Evolutionary conservation across 2,329 filamentous ascomycete species (phyloP).

Genomic region (Chaetomium sp.): DNA sequence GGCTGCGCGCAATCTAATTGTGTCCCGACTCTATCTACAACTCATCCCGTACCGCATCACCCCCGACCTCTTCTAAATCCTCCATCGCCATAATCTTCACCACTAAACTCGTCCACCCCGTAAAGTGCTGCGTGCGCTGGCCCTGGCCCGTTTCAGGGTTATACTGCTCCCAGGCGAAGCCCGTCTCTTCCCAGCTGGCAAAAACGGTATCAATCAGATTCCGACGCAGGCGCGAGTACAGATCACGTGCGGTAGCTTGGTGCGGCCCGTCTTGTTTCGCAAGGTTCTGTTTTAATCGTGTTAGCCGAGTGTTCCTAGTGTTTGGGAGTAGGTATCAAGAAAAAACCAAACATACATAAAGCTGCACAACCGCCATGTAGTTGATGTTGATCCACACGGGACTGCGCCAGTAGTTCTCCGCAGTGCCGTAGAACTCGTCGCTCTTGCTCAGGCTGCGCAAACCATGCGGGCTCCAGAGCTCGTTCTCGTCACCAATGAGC

Average conservation of each 20-base stretch:
- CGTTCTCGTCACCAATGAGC: conserved; percentile 69
- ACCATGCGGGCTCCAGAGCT: conserved; percentile 88
- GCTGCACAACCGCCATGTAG: conserved; percentile 73
- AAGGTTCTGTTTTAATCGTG: conserved; percentile 44
- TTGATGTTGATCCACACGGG: conserved; percentile 97
- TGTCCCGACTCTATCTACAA: conserved; percentile 29
- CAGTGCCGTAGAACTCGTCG: conserved; percentile 78
- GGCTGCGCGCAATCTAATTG: no score
- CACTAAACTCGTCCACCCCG: conserved; percentile 96
- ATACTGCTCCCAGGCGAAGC: conserved; percentile 98
- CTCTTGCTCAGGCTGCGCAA: conserved; percentile 81
- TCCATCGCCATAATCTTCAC: conserved; percentile 98
- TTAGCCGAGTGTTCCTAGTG: neutral
- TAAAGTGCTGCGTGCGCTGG: conserved; percentile 97
- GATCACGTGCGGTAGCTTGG: conserved; percentile 57
- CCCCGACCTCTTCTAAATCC: conserved; percentile 43
- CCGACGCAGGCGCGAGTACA: conserved; percentile 70
- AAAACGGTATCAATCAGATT: conserved; percentile 89
- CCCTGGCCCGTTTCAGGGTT: conserved; percentile 86
- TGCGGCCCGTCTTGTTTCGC: conserved; percentile 62
- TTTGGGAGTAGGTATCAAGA: neutral
- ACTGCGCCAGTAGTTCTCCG: conserved; percentile 94
- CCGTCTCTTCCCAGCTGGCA: conserved; percentile 79
- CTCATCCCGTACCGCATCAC: conserved; percentile 41
- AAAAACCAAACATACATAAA: conserved; percentile 57